Conservation (phyloP, 164 flowering plant genomes). For the Umbellularia californica region DNA sequence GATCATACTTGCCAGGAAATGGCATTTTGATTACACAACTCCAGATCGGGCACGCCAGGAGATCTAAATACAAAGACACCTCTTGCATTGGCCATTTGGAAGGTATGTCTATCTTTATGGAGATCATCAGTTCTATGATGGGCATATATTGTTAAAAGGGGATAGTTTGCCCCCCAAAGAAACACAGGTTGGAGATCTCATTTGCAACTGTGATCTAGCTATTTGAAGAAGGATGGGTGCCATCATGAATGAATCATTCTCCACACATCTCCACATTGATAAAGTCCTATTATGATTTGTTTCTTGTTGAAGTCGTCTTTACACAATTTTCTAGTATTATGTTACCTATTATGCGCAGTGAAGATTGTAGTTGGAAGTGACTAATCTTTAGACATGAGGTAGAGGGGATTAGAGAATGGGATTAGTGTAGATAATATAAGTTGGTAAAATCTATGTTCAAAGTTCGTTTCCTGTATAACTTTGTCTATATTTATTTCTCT, state of each 20-base stretch:
- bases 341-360: no score
- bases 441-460: background rate
- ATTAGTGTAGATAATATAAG: background rate
- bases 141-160: no score
- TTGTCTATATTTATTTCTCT: background rate
- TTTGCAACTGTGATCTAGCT: no score
- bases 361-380: constrained; percentile 19
- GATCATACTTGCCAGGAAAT: constrained; percentile 73
- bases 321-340: no score
- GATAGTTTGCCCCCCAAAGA: no score
- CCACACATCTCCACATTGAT: no score
- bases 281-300: no score
- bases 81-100: constrained; percentile 73
- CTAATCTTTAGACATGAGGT: background rate
- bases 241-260: no score
- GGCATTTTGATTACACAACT: constrained; percentile 80
- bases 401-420: background rate
- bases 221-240: no score
- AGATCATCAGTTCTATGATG: no score
- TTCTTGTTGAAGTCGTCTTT: no score
- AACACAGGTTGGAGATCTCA: no score
- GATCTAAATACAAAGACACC: constrained; percentile 71
- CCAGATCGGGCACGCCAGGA: constrained; percentile 92
- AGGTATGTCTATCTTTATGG: constrained; percentile 28
- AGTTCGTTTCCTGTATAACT: background rate